A percentile compares a stretch with the other conserved stretches of the same genome.
These are phyloP conservation scores for Rutstroemia sp. DNA, from an alignment of 2,329 filamentous ascomycete species.

Conservation along the genomic window DNA sequence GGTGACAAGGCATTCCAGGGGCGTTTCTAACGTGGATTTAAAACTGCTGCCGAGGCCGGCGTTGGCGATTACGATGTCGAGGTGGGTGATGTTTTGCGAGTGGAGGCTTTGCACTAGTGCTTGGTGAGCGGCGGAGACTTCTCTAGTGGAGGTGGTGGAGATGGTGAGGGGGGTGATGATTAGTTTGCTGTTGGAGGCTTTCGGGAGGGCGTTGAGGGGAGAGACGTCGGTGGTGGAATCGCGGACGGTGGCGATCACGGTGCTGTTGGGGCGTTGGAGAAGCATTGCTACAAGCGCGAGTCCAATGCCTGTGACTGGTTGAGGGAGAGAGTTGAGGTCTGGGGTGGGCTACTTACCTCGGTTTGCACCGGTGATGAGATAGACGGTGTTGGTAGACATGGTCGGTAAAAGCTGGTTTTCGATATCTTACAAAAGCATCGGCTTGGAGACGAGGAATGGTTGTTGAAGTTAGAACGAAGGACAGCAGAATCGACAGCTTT, in stretches of 20 bases:
- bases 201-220: conserved; percentile 22
- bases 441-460: too few species aligned
- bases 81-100: conserved; percentile 29
- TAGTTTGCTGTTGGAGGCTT: conserved; percentile 27
- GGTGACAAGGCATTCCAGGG: conserved; percentile 30
- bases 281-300: conserved; percentile 29
- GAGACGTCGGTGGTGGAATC: conserved; percentile 18
- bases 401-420: neutral
- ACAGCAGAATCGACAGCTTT: too few species aligned
- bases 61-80: conserved; percentile 46
- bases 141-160: too few species aligned
- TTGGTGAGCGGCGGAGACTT: neutral
- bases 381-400: conserved; percentile 14
- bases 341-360: conserved; percentile 11
- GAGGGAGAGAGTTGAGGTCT: neutral
- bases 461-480: too few species aligned
- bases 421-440: too few species aligned
- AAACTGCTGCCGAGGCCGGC: conserved; percentile 35
- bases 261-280: conserved; percentile 32
- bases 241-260: conserved; percentile 35
- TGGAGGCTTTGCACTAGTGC: conserved; percentile 9
- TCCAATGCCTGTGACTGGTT: conserved; percentile 25
- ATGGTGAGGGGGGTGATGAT: conserved; percentile 29
- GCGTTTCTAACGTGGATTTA: conserved; percentile 26
- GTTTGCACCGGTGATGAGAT: conserved; percentile 26